Conservation (phyloP, 2,329 filamentous ascomycete genomes). For the Pestalotiopsis sp. region DNA sequence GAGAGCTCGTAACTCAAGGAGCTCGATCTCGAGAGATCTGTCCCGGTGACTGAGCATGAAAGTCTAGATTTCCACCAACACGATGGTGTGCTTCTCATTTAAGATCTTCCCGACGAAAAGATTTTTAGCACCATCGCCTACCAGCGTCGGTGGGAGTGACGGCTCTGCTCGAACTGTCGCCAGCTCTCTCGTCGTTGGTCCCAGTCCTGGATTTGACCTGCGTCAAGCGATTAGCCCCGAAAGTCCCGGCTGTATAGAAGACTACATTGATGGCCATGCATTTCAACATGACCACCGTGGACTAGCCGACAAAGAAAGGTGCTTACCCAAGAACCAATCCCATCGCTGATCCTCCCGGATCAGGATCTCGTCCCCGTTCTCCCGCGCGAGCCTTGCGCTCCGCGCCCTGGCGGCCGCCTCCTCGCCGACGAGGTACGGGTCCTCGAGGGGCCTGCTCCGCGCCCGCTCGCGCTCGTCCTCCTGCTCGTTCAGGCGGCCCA, state of each 20-base stretch:
- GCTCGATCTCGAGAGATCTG: too few species aligned
- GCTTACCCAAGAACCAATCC: conserved; percentile 62
- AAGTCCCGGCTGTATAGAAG: too few species aligned
- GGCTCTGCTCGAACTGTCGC: conserved; percentile 33
- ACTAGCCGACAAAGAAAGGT: too few species aligned
- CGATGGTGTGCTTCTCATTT: neutral
- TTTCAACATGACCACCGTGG: too few species aligned
- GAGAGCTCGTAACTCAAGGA: too few species aligned
- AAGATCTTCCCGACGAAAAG: neutral
- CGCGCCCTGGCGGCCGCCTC: conserved; percentile 60
- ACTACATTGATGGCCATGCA: too few species aligned
- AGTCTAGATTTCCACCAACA: neutral
- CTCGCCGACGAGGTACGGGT: conserved; percentile 69
- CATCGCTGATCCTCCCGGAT: conserved; percentile 59
- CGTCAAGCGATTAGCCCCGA: conserved; percentile 11
- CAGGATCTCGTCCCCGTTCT: conserved; percentile 57
- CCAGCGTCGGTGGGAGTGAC: neutral
- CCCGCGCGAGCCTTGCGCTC: conserved; percentile 56
- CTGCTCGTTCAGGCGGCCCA: conserved; percentile 22
- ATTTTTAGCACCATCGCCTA: neutral
- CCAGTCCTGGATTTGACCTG: conserved; percentile 52
- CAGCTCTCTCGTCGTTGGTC: conserved; percentile 54
- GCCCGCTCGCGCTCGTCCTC: conserved; percentile 15
- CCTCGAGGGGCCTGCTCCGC: conserved; percentile 58
- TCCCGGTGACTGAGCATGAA: neutral